Conservation (phyloP, 176 grass and related monocot species). For the Paspalum notatum region DNA sequence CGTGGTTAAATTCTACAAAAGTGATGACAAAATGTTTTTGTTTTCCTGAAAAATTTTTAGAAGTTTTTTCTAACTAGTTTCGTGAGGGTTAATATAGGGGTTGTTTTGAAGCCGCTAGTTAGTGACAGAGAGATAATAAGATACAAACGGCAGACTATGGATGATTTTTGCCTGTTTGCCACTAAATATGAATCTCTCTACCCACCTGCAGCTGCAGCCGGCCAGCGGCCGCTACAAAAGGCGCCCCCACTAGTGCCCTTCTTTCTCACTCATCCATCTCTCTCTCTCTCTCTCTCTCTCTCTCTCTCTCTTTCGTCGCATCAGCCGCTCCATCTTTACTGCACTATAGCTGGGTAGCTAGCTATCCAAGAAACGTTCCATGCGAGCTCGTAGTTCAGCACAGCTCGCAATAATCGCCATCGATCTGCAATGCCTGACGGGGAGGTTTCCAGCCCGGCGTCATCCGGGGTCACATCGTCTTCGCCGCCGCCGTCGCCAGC, state of each 20-base stretch:
- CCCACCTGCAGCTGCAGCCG: neutral
- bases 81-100: too few species aligned
- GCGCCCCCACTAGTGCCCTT: neutral
- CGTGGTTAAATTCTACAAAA: too few species aligned
- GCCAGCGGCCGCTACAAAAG: constrained; percentile 7
- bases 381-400: neutral
- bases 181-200: neutral
- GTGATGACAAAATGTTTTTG: too few species aligned
- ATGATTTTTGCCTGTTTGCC: neutral
- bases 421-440: constrained; percentile 30
- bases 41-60: too few species aligned
- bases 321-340: neutral
- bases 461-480: constrained; percentile 13
- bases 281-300: neutral
- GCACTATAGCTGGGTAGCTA: neutral
- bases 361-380: neutral
- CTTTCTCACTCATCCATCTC: constrained; percentile 10
- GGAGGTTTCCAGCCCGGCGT: constrained; percentile 29
- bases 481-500: constrained; percentile 5
- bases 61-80: too few species aligned
- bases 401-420: neutral
- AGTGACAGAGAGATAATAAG: too few species aligned
- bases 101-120: too few species aligned
- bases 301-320: neutral
- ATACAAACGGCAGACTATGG: neutral